Evolutionary conservation across 257 asterid genomes (phyloP), one percentile per base, ranked within the genome.

Genomic region (Solanum ossicruentum): DNA sequence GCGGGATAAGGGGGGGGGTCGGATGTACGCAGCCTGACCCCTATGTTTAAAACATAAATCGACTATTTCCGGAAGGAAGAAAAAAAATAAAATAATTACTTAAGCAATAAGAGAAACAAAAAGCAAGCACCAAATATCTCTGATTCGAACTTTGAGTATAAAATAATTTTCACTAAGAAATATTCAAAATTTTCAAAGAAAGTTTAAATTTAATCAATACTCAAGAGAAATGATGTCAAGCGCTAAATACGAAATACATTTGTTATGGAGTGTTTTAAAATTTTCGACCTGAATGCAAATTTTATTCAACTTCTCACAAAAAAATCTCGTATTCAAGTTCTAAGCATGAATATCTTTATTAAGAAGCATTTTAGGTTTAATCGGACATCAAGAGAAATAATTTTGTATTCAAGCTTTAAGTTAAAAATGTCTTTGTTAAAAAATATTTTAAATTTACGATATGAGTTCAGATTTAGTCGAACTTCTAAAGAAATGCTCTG

Each of bases 211-310:
- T 61, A 21, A 11, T 21, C 0, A 11, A 0, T 13, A 1, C 7
- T 51, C 55, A 51, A 51, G 16, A 51, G 55, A 28, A 9, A 47
- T 9, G 4, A 47, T 10, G 10, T 47, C 12, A 7, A 63, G 72
- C 3, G 26, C 36, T 26, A 8, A 65, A 1, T 12, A 65, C 0
- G n/a, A 3, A 7, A 3, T 26, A 12, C 28, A 0, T 66, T 66
- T 0, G 7, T 28, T 15, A 66, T 3, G 1, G 32, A 66, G 28
- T 28, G 3, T 13, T 28, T 66, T 0, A 26, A 2, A 28, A 7
- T 66, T 28, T 26, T 63, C 0, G 0, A 65, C 0, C 0, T 0
- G 0, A 63, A 63, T 3, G 12, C 39, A 63, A 23, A 23, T 1
- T 23, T 63, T 23, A 6, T 63, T 1, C 5, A 8, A 66, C 1